These are phyloP conservation scores for Coemansia sp. DNA, from an alignment of 192 early-diverging fungal genomes.

Conservation along the genomic window DNA sequence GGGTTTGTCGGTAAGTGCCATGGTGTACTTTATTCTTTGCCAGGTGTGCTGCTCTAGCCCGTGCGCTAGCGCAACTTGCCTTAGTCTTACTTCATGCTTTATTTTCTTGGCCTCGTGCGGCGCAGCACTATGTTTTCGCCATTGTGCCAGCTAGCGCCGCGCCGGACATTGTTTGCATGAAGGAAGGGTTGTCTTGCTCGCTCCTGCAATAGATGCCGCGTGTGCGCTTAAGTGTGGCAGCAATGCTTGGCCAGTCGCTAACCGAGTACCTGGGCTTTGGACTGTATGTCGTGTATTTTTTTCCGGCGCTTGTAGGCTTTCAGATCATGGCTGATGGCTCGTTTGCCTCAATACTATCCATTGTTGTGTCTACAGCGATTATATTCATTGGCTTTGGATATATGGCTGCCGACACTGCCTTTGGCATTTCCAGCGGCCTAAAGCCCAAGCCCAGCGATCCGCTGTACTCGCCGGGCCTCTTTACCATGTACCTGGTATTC, in stretches of 20 bases:
- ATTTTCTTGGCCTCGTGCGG: not conserved
- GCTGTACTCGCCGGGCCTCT: constrained; percentile 48
- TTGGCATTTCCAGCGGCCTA: constrained; percentile 53
- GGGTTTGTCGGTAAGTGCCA: constrained; percentile 51
- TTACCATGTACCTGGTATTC: constrained; percentile 53
- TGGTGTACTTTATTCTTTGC: not conserved
- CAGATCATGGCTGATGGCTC: constrained; percentile 57
- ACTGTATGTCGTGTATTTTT: not conserved
- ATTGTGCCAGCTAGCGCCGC: not conserved
- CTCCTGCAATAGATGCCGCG: not conserved
- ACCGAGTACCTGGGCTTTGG: not conserved
- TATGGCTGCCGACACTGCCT: constrained; percentile 54
- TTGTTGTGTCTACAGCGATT: constrained; percentile 34
- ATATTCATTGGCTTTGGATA: constrained; percentile 53
- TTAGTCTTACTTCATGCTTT: not conserved
- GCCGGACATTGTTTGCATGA: not conserved
- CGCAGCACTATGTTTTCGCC: not conserved
- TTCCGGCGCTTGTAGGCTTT: constrained; percentile 35
- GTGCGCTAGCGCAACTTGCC: not conserved
- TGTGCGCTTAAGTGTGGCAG: not conserved
- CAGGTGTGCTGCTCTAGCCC: too few species aligned
- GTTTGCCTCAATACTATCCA: constrained; percentile 44
- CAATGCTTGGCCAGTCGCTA: not conserved
- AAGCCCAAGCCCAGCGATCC: constrained; percentile 45
- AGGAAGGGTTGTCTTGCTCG: constrained; percentile 1